Evolutionary conservation across 768 basidiomycete genomes (phyloP), one percentile per base, ranked within the genome.

Genomic region (Gelatoporia subvermispora): DNA sequence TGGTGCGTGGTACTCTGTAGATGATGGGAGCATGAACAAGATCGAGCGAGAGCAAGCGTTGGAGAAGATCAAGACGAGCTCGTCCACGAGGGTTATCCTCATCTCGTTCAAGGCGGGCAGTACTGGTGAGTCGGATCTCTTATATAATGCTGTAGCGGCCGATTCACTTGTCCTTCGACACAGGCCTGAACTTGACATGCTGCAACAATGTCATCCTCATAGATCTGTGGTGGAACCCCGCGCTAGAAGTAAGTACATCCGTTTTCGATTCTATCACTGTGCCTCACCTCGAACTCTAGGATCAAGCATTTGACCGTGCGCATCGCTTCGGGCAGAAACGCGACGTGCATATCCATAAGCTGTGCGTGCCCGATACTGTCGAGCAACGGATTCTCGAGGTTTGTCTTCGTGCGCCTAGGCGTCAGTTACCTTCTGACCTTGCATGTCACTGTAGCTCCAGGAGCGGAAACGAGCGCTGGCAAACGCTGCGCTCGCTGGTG

Each of bases 71-170:
- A 80, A 77, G 60, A 79, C 54, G 16, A 79, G 77, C 62, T 64
- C 66, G 22, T 71, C 58, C 15, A 81, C 75, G 10, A 77, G 77
- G 25, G 83, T 95, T 37, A 96, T 98, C 52, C 69, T 99, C 54
- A 93, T 98, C 53, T 96, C 93, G 0, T 94, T 97, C 79, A 96
- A 94, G 65, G 93, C 93, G 23, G 93, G 93, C 3, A 88, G 88
- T 60, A 92, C 88, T n/a, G 91, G 91, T 88, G 31, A 42, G 41
- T 31, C 21, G 28, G n/a, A 47, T 16, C 28, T 5, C 28, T 13
- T 9, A 21, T 8, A 3, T 36, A 15, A 8, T 28, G 21, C 15
- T 38, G 31, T 18, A 4, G 50, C 8, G 10, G 22, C 36, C 44
- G 39, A 49, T 24, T 31, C 41, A 58, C 36, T 45, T 42, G 36